Base-by-base conservation (phyloP, 2,329 filamentous ascomycete genomes). In the Trichoderma sp. region DNA sequence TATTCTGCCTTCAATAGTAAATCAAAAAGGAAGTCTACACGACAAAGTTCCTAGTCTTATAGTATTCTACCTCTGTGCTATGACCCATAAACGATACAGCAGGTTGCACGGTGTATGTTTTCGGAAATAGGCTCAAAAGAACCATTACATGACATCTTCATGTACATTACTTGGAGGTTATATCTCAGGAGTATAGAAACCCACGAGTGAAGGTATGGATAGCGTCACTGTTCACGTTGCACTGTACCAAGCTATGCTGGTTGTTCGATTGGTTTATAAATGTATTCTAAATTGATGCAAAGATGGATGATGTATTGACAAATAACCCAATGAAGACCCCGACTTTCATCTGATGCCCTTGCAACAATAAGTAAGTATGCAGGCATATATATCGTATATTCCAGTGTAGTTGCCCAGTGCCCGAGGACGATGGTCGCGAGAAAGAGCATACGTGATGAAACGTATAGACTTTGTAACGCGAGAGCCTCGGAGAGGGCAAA, bases 341-440 rank as follows among this genome's bases (percentile, higher is more conserved):
- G 45, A 35, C 60, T 14, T 56, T 59, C 53, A 45, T 24, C 59
- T 33, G 38, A 75, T 74, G 53, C 71, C 73, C 60, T 69, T 56
- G 65, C 56, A 74, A 41, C 53, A 53, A 45, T 64, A 68, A 45
- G 21, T 35, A 69, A 45, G 60, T 74, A 74, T 65, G 35, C 67
- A 31, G 29, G 73, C 71, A 29, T 64, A 62, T 74, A 74, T 62
- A 68, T 76, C 56, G 59, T 69, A 66, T 59, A 72, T 73, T 53
- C 33, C 45, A 69, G 27, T 35, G n/a, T 59, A 35, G 38, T 50
- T 62, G 67, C 33, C 35, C 71, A 16, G 12, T 35, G 68, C 68
- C 31, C 53, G 7, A 41, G 24, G 6, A 59, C 16, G 6, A 67
- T 56, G 35, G 35, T 50, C 35, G 63, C 31, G 60, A 24, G 14